Evolutionary conservation across 371 early-diverging fungal genomes (phyloP).

Genomic region (Mortierella sp.): DNA sequence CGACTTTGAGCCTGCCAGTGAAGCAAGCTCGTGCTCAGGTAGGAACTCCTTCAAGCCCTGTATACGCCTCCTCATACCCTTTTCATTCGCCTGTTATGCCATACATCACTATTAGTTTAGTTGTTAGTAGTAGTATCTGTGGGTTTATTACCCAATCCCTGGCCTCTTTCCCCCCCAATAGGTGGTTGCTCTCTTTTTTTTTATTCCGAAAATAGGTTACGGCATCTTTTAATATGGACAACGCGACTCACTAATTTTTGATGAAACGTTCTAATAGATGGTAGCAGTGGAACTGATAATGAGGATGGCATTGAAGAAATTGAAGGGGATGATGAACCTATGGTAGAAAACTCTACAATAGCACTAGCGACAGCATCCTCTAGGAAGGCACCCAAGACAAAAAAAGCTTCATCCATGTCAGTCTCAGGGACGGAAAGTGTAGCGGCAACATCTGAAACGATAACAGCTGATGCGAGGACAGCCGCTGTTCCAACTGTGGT

Average conservation of each 20-base stretch:
- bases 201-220: neutral
- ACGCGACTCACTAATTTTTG: neutral
- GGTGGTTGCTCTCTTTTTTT: neutral
- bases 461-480: neutral
- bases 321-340: conserved; percentile 1
- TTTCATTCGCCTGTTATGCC: neutral
- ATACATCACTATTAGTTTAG: no score
- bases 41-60: neutral
- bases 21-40: conserved; percentile 22
- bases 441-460: neutral
- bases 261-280: conserved; percentile 7
- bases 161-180: neutral
- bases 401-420: neutral
- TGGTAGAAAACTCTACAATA: neutral
- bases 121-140: no score
- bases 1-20: conserved; percentile 53
- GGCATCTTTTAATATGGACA: no score
- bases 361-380: neutral
- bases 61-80: no score
- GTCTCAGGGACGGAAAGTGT: neutral
- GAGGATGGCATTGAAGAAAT: conserved; percentile 5
- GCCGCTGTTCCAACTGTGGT: neutral
- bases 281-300: conserved; percentile 19
- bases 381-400: conserved; percentile 14
- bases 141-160: neutral